These are phyloP conservation scores for Dactylonectria estremocensis DNA, from an alignment of 2,329 filamentous ascomycete species.

Conservation along the genomic window DNA sequence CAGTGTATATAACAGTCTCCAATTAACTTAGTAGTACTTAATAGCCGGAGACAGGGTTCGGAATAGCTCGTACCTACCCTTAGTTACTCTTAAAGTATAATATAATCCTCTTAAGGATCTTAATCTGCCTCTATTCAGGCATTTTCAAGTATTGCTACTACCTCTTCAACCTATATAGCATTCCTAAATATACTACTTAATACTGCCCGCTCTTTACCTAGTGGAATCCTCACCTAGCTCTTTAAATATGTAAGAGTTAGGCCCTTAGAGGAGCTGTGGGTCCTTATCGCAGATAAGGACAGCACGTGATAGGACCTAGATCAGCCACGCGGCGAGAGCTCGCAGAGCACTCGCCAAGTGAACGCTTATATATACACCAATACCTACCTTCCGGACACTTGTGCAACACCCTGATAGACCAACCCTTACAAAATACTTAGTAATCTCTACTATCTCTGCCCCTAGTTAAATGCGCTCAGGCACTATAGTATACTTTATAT, in stretches of 20 bases:
- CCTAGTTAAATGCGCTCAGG: conserved; percentile 26
- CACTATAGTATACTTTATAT: conserved; percentile 27
- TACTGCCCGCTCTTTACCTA: conserved; percentile 12
- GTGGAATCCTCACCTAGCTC: conserved; percentile 16
- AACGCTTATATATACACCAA: no score
- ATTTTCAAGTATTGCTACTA: conserved; percentile 14
- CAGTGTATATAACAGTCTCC: conserved; percentile 10
- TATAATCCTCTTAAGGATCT: conserved; percentile 10
- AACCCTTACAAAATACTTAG: conserved; percentile 20
- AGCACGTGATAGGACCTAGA: no score
- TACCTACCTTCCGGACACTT: no score
- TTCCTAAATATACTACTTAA: conserved; percentile 13
- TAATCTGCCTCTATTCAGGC: conserved; percentile 11
- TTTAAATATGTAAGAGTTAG: no score
- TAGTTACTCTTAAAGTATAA: conserved; percentile 13
- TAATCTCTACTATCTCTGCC: conserved; percentile 23
- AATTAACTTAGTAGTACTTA: conserved; percentile 7
- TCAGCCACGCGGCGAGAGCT: no score
- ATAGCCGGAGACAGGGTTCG: conserved; percentile 10
- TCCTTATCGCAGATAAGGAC: no score
- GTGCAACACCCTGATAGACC: no score
- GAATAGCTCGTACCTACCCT: conserved; percentile 13
- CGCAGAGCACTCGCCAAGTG: no score
- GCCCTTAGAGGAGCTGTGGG: no score
- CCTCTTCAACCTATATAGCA: conserved; percentile 13